These are phyloP conservation scores for Rhododendron griersonianum DNA, from an alignment of 148 eudicot species.

Conservation along the genomic window DNA sequence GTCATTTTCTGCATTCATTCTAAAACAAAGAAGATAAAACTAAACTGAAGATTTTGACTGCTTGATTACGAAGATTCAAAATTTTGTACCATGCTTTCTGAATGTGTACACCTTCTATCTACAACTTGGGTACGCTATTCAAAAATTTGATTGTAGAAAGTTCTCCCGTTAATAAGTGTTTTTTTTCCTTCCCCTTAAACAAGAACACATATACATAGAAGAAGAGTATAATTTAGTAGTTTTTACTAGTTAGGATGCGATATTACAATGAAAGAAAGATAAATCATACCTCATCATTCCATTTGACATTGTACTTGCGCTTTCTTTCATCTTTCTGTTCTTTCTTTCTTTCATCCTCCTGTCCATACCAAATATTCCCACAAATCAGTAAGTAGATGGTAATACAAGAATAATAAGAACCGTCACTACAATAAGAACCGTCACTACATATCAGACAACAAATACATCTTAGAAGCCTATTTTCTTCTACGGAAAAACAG, in stretches of 20 bases:
- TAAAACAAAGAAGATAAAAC: not conserved
- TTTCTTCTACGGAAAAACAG: not conserved
- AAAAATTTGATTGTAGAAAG: not conserved
- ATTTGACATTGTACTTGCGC: constrained; percentile 79
- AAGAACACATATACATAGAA: not conserved
- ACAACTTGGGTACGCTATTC: not conserved
- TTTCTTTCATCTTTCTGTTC: constrained; percentile 89
- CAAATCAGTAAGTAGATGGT: not conserved
- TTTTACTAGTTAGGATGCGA: not conserved
- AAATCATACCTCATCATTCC: constrained; percentile 55
- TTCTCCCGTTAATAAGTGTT: not conserved
- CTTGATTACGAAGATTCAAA: not conserved
- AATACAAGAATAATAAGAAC: not conserved
- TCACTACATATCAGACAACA: not conserved
- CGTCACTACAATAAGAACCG: not conserved
- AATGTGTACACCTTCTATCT: not conserved
- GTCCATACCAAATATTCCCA: constrained; percentile 8
- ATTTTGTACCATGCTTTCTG: not conserved
- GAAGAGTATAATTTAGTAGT: not conserved
- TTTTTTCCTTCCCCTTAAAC: not conserved
- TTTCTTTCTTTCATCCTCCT: constrained; percentile 78
- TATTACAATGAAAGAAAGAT: not conserved
- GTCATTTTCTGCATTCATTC: not conserved
- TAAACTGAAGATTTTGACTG: not conserved
- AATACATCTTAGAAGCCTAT: not conserved